Evolutionary conservation across 2,329 filamentous ascomycete species (phyloP), one percentile per base, ranked within the genome.

Genomic region (Pseudogymnoascus sp.): DNA sequence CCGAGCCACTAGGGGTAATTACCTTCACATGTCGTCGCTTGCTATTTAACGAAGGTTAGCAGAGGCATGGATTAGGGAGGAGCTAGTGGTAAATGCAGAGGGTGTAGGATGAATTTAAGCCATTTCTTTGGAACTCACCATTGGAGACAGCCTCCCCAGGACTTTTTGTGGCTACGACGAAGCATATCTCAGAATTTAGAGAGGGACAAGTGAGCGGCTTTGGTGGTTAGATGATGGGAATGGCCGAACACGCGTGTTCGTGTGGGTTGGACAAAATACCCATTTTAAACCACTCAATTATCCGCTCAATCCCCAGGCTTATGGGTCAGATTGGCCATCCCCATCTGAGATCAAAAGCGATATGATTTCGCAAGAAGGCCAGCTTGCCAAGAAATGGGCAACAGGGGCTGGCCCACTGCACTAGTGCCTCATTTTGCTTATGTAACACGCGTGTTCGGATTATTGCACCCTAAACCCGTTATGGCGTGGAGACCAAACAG

Each of bases 11-110:
- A 13, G 4, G 36, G 4, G 1, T 15, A n/a, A 60, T 50, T 66
- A 71, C 72, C 70, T 74, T 74, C 63, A 74, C 69, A 62, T 74
- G 73, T 4, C 73, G 70, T 28, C 67, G 67, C 64, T 74, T 74
- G 68, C 71, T 68, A 21, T 44, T 19, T 47, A 23, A 38, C 28
- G 42, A 36, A 42, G 59, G 42, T 64, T 50, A 65, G 44, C 19
- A 64, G 13, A 35, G 19, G 17, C 21, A 21, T 19, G 23, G n/a
- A 23, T 31, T 35, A 23, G 6, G n/a, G 3, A 0, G 15, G 4
- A 8, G 33, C 6, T 19, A 17, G 17, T 17, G n/a, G 21, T 6
- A 44, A 19, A 11, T 5, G 15, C 17, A 26, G 23, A 23, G 13
- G 6, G 3, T 15, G 6, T 19, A 7, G 31, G 40, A 35, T 4